These are phyloP conservation scores for Malus hybrid DNA, from an alignment of 331 rosid genomes.

Conservation along the genomic window DNA sequence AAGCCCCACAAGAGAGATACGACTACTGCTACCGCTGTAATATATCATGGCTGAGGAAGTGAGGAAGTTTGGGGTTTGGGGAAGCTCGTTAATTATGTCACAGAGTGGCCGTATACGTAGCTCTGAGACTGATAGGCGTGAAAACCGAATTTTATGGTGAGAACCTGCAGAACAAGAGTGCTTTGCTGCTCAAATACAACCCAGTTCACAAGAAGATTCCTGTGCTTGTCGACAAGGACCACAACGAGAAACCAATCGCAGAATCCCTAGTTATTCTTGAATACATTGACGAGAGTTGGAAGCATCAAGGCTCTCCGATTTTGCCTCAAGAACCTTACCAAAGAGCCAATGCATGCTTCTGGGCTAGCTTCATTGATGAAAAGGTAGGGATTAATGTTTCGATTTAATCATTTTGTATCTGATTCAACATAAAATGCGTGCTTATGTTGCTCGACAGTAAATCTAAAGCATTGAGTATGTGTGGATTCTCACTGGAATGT, in stretches of 20 bases:
- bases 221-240: slow-evolving; percentile 26
- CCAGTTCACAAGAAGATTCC: slow-evolving; percentile 50
- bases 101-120: slow-evolving; percentile 23
- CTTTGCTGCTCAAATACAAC: slow-evolving; percentile 34
- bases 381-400: slow-evolving; percentile 16
- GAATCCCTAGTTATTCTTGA: slow-evolving; percentile 52
- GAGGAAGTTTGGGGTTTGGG: neutral
- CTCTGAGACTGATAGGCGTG: slow-evolving; percentile 36
- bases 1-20: neutral
- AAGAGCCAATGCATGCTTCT: slow-evolving; percentile 44
- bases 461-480: too few species aligned
- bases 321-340: slow-evolving; percentile 31
- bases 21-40: neutral
- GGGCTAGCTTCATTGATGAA: slow-evolving; percentile 44
- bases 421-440: neutral
- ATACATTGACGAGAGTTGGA: slow-evolving; percentile 46
- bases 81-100: slow-evolving; percentile 17
- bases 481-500: too few species aligned
- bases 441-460: too few species aligned
- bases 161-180: slow-evolving; percentile 30
- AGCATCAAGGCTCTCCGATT: slow-evolving; percentile 11
- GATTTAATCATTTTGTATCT: neutral
- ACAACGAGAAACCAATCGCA: slow-evolving; percentile 30
- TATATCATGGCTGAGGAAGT: neutral
- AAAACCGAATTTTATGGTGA: slow-evolving; percentile 25